Conservation (phyloP, 768 basidiomycete species). For the Tricholoma flavovirens region DNA sequence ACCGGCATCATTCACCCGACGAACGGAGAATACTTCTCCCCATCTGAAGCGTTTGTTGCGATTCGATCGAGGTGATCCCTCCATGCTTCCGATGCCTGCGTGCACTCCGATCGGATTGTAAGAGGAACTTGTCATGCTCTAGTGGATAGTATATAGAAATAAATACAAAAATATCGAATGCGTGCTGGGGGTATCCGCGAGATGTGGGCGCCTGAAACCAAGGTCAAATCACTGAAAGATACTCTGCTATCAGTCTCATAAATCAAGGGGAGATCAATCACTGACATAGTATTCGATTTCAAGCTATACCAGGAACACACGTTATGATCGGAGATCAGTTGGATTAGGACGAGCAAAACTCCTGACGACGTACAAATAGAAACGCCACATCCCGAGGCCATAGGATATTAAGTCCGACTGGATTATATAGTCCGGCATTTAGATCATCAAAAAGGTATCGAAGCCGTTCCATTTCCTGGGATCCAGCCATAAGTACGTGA, state of each 20-base stretch:
- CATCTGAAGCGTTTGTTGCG: too few relatives aligned
- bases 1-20: too few relatives aligned
- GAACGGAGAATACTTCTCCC: too few relatives aligned
- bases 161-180: neutral
- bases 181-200: neutral
- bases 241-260: slow-evolving; percentile 10
- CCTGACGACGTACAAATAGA: slow-evolving; percentile 69
- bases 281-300: slow-evolving; percentile 94
- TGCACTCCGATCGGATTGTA: too few relatives aligned
- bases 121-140: too few relatives aligned
- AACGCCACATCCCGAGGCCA: slow-evolving; percentile 85
- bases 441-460: slow-evolving; percentile 55
- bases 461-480: slow-evolving; percentile 74
- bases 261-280: slow-evolving; percentile 16
- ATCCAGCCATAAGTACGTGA: neutral
- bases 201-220: neutral
- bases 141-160: neutral
- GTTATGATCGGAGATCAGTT: slow-evolving; percentile 10
- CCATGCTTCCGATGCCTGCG: too few relatives aligned
- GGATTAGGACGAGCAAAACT: slow-evolving; percentile 2
- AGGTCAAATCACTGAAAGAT: slow-evolving; percentile 12
- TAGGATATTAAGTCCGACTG: slow-evolving; percentile 79
- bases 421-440: slow-evolving; percentile 76
- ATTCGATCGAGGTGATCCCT: too few relatives aligned
- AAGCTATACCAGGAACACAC: slow-evolving; percentile 45